phyloP scores from a whole-genome alignment of 1,284 basidiomycete genomes.

The Melampsora americana region DNA sequence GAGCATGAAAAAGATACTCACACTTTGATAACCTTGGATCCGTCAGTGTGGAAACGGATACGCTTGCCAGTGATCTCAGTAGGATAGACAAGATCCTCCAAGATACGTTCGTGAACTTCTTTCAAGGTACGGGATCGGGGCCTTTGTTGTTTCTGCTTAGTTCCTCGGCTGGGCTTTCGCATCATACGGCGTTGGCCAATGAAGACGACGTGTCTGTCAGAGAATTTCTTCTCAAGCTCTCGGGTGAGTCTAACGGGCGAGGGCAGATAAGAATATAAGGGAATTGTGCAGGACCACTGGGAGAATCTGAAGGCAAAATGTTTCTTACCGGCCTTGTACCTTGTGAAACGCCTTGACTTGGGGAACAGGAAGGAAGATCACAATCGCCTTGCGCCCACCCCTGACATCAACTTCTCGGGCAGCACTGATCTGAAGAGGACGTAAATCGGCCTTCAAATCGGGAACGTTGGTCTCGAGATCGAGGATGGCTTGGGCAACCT shows the following conservation, averaged over 20 bases:
- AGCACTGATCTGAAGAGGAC: slow-evolving; percentile 92
- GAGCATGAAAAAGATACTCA: slow-evolving; percentile 1
- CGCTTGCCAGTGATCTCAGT: slow-evolving; percentile 99
- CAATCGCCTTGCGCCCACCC: slow-evolving; percentile 93
- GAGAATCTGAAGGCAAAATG: background rate
- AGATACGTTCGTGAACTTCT: slow-evolving; percentile 93
- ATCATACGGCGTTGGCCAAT: slow-evolving; percentile 98
- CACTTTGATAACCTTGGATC: slow-evolving; percentile 53
- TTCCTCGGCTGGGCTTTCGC: slow-evolving; percentile 91
- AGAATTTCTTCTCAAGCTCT: slow-evolving; percentile 99
- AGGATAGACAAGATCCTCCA: slow-evolving; percentile 98
- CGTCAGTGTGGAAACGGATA: slow-evolving; percentile 63
- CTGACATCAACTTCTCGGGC: slow-evolving; percentile 98
- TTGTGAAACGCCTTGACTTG: slow-evolving; percentile 99
- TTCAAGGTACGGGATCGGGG: slow-evolving; percentile 96
- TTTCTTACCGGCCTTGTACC: slow-evolving; percentile 80
- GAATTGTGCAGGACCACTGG: slow-evolving; percentile 23
- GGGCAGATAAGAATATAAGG: background rate
- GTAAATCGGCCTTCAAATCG: slow-evolving; percentile 94
- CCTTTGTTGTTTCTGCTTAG: slow-evolving; percentile 89
- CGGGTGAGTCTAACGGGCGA: slow-evolving; percentile 75
- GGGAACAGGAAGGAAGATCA: slow-evolving; percentile 96
- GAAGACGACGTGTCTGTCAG: slow-evolving; percentile 97
- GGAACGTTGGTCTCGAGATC: slow-evolving; percentile 98
- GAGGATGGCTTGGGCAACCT: slow-evolving; percentile 90